These are phyloP conservation scores for Aspergillus mulundensis DNA, from an alignment of 495 filamentous ascomycete species.

Conservation along the genomic window DNA sequence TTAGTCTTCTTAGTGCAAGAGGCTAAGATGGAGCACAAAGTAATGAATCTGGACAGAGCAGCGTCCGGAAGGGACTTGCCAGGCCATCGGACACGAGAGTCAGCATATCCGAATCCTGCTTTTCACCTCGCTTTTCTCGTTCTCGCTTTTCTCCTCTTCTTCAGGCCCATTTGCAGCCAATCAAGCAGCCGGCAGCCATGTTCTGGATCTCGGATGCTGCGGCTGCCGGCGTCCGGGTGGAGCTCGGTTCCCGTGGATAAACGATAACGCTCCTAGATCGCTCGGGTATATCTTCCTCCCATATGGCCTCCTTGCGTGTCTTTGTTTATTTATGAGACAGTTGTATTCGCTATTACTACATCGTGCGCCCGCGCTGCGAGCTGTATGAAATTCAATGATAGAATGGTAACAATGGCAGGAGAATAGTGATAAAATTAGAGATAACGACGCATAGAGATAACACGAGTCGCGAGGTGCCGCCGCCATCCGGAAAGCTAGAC, in stretches of 20 bases:
- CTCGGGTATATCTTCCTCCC: conserved; percentile 14
- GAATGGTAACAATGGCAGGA: conserved; percentile 1
- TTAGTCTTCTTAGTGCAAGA: conserved; percentile 3
- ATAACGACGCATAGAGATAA: conserved; percentile 2
- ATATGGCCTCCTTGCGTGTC: conserved; percentile 12
- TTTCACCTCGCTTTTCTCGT: neutral
- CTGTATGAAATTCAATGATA: neutral
- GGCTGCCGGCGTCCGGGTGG: conserved; percentile 21
- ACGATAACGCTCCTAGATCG: neutral
- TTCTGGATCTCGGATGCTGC: conserved; percentile 23
- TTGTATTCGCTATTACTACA: conserved; percentile 2
- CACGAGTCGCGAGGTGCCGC: neutral
- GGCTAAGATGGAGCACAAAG: neutral
- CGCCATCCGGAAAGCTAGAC: conserved; percentile 16
- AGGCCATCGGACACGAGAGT: neutral
- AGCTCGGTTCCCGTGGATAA: neutral
- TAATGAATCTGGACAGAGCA: too few relatives aligned
- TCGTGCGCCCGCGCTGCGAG: conserved; percentile 3
- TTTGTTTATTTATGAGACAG: neutral
- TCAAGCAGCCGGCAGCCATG: conserved; percentile 8
- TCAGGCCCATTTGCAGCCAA: neutral
- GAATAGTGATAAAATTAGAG: neutral
- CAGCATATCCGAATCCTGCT: neutral
- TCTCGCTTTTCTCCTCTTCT: neutral
- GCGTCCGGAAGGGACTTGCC: neutral